A percentile compares a stretch with the other conserved stretches of the same genome.
These are phyloP conservation scores for Sugiyamaella boreocaroliniensis DNA, from an alignment of 805 yeast genomes.

Conservation along the genomic window DNA sequence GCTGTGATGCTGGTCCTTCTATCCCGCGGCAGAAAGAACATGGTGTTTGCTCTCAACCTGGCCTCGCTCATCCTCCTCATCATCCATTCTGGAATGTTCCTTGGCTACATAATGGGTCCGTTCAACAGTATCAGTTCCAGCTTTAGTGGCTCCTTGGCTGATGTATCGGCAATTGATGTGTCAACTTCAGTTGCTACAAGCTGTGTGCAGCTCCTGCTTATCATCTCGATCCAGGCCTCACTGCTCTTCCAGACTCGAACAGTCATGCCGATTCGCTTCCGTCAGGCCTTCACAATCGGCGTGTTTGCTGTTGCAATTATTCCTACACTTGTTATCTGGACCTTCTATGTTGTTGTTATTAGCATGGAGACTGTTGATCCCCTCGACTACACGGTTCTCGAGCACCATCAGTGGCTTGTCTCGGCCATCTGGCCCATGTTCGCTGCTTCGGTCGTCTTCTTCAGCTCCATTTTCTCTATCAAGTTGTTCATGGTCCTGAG, in stretches of 20 bases:
- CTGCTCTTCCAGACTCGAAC: slow-evolving; percentile 65
- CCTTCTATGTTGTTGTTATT: slow-evolving; percentile 42
- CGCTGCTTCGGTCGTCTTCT: slow-evolving; percentile 58
- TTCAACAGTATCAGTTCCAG: slow-evolving; percentile 42
- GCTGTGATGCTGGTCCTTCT: slow-evolving; percentile 41
- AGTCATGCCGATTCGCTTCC: slow-evolving; percentile 42
- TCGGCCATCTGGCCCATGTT: slow-evolving; percentile 44
- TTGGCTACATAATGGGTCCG: slow-evolving; percentile 48
- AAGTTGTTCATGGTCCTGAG: slow-evolving; percentile 66
- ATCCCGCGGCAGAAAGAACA: slow-evolving; percentile 50
- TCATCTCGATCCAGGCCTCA: slow-evolving; percentile 56
- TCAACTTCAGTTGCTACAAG: slow-evolving; percentile 55
- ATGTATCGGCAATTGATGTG: slow-evolving; percentile 35
- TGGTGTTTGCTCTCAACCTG: slow-evolving; percentile 70
- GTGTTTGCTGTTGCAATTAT: slow-evolving; percentile 43
- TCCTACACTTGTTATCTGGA: slow-evolving; percentile 53
- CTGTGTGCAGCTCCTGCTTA: slow-evolving; percentile 52
- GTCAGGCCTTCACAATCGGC: slow-evolving; percentile 44
- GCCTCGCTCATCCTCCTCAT: slow-evolving; percentile 48
- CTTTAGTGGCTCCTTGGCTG: slow-evolving; percentile 42
- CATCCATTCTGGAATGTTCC: slow-evolving; percentile 54
- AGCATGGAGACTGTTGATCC: slow-evolving; percentile 34
- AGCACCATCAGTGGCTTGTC: slow-evolving; percentile 27
- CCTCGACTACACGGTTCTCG: slow-evolving; percentile 43
- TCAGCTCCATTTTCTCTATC: slow-evolving; percentile 51